A percentile compares a stretch with the other conserved stretches of the same genome.
These are phyloP conservation scores for Ustilago tritici DNA, from an alignment of 1,284 basidiomycete species.

Conservation along the genomic window DNA sequence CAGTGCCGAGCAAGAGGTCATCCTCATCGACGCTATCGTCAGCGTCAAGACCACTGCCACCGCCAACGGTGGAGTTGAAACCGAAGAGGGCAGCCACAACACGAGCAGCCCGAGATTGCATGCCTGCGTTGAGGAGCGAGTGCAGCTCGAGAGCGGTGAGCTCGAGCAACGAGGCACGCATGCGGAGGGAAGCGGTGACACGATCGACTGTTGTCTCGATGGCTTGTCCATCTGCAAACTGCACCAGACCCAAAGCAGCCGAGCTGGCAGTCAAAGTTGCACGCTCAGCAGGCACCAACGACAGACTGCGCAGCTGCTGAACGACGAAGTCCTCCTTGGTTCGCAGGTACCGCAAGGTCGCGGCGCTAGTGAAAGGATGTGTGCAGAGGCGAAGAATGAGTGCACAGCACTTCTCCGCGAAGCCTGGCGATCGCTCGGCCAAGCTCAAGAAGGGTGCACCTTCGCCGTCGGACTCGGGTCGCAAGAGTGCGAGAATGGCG, in stretches of 20 bases:
- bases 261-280: constrained; percentile 27
- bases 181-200: constrained; percentile 82
- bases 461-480: constrained; percentile 35
- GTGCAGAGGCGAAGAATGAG: constrained; percentile 87
- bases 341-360: constrained; percentile 87
- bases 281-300: constrained; percentile 69
- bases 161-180: constrained; percentile 87
- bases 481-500: constrained; percentile 75
- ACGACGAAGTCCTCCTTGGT: constrained; percentile 90
- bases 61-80: constrained; percentile 38
- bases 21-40: constrained; percentile 47
- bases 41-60: constrained; percentile 18
- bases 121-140: constrained; percentile 80
- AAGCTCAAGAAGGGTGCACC: constrained; percentile 42
- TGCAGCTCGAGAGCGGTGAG: constrained; percentile 90
- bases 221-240: constrained; percentile 79
- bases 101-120: constrained; percentile 61
- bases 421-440: constrained; percentile 73
- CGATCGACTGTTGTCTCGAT: constrained; percentile 81
- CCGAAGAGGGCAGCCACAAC: constrained; percentile 65
- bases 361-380: constrained; percentile 83
- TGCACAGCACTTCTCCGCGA: constrained; percentile 88
- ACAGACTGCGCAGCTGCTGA: constrained; percentile 81
- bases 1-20: constrained; percentile 43
- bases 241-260: constrained; percentile 76